Evolutionary conservation across 2,329 filamentous ascomycete species (phyloP), one percentile per base, ranked within the genome.

Genomic region (Pezicula carpinea): DNA sequence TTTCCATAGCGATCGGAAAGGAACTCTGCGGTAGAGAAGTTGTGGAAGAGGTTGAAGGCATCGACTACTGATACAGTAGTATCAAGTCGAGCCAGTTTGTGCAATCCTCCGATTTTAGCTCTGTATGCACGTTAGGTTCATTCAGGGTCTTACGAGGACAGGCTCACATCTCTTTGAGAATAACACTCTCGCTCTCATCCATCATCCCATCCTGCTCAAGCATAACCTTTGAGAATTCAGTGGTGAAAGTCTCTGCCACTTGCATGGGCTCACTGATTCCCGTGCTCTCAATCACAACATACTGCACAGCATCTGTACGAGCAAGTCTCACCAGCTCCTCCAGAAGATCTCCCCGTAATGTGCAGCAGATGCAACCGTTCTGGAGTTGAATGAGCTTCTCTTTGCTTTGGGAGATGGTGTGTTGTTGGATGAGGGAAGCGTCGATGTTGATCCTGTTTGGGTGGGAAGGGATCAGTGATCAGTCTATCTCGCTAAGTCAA

Each of bases 291-390:
- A 87, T 84, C 33, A 87, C 70, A 21, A 88, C 78, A 60, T 89
- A 88, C 60, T 89, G 82, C 32, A 88, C 83, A 42, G 75, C 69
- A 15, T 79, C 74, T 1, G 80, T 71, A 58, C 82, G 76, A 0
- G 83, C 75, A 1, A 89, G 69, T 1, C 74, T 74, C 1, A 83
- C 83, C 0, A 89, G 74, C 60, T 89, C 85, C 49, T 85, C 79
- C 0, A 89, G 73, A 1, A 89, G 66, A 47, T 89, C 85, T 1
- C 84, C 83, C 3, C 85, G 79, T 0, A 89, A 70, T 0, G 84
- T 89, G 56, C 85, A 89, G 69, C 85, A 89, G 57, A 89, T 89
- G 54, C 85, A 89, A 8, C 85, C 83, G 51, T 87, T 87, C 57
- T 87, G 82, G 46, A 87, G 72, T 8, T 82, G 77, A 14, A 87